Conservation (phyloP, 805 yeast genomes). For the Komagataella populi region DNA sequence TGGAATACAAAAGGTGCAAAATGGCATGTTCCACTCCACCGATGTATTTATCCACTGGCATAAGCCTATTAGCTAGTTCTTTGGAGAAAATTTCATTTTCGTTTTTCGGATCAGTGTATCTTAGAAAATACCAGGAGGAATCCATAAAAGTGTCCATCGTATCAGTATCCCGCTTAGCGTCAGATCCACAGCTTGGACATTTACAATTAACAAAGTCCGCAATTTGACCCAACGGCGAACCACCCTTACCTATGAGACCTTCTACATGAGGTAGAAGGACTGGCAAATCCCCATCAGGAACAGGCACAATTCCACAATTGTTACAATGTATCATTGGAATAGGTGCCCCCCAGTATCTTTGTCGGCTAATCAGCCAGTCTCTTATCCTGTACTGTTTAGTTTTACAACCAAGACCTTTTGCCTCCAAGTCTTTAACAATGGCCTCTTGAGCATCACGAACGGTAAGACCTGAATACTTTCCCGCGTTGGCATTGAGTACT, state of each 20-base stretch:
- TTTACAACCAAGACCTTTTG: constrained; percentile 25
- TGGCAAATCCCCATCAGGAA: constrained; percentile 79
- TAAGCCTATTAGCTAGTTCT: constrained; percentile 29
- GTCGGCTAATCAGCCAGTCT: constrained; percentile 93
- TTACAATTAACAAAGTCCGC: constrained; percentile 55
- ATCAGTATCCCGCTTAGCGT: constrained; percentile 84
- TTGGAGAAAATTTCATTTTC: constrained; percentile 33
- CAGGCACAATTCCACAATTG: constrained; percentile 82
- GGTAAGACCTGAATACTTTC: constrained; percentile 35
- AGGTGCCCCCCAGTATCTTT: constrained; percentile 97
- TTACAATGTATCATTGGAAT: constrained; percentile 89
- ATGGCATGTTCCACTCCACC: constrained; percentile 98
- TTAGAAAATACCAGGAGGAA: constrained; percentile 90
- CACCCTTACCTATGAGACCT: constrained; percentile 31
- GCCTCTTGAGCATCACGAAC: constrained; percentile 34
- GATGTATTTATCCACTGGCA: constrained; percentile 85
- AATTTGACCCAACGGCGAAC: constrained; percentile 57
- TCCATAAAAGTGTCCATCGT: constrained; percentile 99
- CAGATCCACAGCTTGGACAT: constrained; percentile 70
- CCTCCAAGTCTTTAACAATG: constrained; percentile 29
- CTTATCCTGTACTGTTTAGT: constrained; percentile 52
- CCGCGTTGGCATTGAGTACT: constrained; percentile 30
- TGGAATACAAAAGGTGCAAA: constrained; percentile 71
- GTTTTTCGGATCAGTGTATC: constrained; percentile 71
- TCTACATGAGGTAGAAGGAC: constrained; percentile 57